Conservation (phyloP, 2,329 filamentous ascomycete genomes). For the Cladosporium sp. region DNA sequence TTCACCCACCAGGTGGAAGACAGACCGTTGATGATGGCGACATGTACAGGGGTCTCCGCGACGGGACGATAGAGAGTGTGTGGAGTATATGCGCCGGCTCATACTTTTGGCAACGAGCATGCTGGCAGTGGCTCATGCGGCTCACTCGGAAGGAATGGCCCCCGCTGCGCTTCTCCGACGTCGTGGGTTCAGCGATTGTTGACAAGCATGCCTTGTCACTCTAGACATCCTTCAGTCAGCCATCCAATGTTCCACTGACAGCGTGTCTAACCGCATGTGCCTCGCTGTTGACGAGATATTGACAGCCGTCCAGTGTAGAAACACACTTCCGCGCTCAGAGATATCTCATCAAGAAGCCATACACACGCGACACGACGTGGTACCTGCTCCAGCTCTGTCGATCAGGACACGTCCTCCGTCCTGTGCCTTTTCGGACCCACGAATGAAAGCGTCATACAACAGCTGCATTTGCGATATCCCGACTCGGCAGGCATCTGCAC, state of each 20-base stretch:
- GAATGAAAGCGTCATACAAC: slow-evolving; percentile 10
- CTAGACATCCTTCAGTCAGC: no score
- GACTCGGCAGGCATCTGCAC: slow-evolving; percentile 4
- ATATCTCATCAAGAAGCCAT: no score
- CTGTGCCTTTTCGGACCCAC: background rate
- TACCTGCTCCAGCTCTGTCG: slow-evolving; percentile 4
- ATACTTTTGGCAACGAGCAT: slow-evolving; percentile 3
- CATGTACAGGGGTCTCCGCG: slow-evolving; percentile 8
- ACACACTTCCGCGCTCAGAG: no score
- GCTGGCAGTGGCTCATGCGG: background rate
- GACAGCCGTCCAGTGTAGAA: no score
- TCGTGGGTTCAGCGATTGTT: no score
- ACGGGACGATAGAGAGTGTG: background rate
- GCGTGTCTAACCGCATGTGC: no score
- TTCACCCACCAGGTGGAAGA: background rate
- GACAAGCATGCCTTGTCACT: no score
- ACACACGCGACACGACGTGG: background rate
- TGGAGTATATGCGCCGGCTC: slow-evolving; percentile 1
- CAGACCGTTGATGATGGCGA: slow-evolving; percentile 4
- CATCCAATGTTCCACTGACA: no score
- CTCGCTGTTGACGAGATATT: no score
- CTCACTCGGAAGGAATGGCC: background rate
- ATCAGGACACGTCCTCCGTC: background rate
- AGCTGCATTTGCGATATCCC: background rate
- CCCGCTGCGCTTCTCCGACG: no score